These are phyloP conservation scores for Solanum acaule DNA, from an alignment of 257 asterid species.

Conservation along the genomic window DNA sequence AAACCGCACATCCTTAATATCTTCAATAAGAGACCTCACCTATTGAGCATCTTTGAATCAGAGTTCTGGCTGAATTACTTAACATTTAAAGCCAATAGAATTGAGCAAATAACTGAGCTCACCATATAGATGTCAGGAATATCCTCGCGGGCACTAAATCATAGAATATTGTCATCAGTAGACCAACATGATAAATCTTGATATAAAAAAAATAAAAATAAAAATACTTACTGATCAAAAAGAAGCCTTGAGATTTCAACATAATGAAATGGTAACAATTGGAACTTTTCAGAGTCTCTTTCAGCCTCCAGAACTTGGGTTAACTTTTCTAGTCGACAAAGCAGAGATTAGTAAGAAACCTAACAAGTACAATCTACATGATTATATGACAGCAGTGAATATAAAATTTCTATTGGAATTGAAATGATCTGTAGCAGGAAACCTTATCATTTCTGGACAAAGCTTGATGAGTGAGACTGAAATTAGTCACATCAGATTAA, in stretches of 20 bases:
- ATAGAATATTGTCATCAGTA: constrained; percentile 9
- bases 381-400: background rate
- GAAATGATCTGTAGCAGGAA: background rate
- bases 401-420: background rate
- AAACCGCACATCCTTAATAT: constrained; percentile 89
- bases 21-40: constrained; percentile 94
- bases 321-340: constrained; percentile 49
- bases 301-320: constrained; percentile 81
- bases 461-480: background rate
- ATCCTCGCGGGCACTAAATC: constrained; percentile 78
- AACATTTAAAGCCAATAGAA: background rate
- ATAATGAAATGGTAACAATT: constrained; percentile 89
- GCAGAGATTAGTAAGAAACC: constrained; percentile 10
- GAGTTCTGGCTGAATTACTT: background rate
- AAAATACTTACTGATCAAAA: constrained; percentile 68
- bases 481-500: background rate
- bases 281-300: constrained; percentile 77
- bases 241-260: constrained; percentile 94
- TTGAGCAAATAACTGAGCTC: constrained; percentile 12
- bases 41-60: constrained; percentile 8
- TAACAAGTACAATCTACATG: background rate
- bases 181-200: background rate
- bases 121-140: constrained; percentile 84
- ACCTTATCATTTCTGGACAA: background rate
- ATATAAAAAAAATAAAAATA: background rate